These are phyloP conservation scores for Cyclotella sp. DNA, from an alignment of 108 stramenopile species.

Conservation along the genomic window DNA sequence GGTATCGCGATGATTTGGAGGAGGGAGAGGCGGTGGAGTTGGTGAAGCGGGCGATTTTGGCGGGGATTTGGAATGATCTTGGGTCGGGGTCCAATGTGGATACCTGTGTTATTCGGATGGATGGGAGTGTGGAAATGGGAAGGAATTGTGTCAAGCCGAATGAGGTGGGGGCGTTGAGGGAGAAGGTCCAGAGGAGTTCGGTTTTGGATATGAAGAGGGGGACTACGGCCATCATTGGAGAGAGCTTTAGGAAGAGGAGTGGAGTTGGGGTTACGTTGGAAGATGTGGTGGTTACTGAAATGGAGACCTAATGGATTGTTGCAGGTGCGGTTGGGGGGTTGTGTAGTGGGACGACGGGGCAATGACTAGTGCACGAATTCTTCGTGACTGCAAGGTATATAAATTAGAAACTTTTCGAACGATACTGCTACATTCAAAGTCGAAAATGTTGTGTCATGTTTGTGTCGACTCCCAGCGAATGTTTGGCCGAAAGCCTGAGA, in stretches of 20 bases:
- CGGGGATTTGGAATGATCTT: slow-evolving; percentile 98
- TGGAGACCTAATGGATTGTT: slow-evolving; percentile 47
- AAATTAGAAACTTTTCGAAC: too few relatives aligned
- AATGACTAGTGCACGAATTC: too few relatives aligned
- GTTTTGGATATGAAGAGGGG: slow-evolving; percentile 73
- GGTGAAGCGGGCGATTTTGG: slow-evolving; percentile 92
- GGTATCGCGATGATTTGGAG: slow-evolving; percentile 86
- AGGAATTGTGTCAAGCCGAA: slow-evolving; percentile 85
- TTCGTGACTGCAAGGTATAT: too few relatives aligned
- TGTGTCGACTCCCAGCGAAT: too few relatives aligned
- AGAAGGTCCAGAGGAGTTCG: slow-evolving; percentile 60
- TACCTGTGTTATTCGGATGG: slow-evolving; percentile 90
- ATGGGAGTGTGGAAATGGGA: slow-evolving; percentile 68
- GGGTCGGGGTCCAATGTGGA: slow-evolving; percentile 96
- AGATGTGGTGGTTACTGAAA: slow-evolving; percentile 63
- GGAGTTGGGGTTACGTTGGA: slow-evolving; percentile 59
- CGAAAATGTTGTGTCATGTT: too few relatives aligned
- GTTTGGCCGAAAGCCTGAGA: too few relatives aligned
- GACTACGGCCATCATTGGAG: slow-evolving; percentile 78
- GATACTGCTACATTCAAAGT: too few relatives aligned
- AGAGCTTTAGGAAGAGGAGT: slow-evolving; percentile 57
- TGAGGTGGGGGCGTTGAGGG: slow-evolving; percentile 70
- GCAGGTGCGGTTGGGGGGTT: neutral
- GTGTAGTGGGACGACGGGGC: too few relatives aligned
- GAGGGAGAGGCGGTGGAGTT: slow-evolving; percentile 93